Conservation (phyloP, 176 grass and related monocot species). For the barley (Hordeum vulgare) region DNA sequence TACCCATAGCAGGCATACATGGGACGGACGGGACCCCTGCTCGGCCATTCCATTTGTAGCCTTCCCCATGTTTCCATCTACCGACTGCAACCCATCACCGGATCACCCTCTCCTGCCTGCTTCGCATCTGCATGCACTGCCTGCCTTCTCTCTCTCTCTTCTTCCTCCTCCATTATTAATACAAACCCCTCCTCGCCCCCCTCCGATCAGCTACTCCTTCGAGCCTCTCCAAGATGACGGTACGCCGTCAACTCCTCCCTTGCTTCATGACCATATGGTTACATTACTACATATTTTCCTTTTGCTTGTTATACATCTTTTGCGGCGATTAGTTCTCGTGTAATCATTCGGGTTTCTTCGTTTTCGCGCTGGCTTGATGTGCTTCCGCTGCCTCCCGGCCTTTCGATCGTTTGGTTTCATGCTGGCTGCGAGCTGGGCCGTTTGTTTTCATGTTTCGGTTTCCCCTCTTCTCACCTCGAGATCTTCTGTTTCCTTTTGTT, state of each 20-base stretch:
- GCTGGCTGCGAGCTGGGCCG: no score
- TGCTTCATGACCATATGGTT: no score
- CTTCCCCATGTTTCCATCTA: constrained; percentile 62
- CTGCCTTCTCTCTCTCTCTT: neutral
- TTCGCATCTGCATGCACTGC: constrained; percentile 28
- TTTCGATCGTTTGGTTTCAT: no score
- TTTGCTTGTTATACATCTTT: no score
- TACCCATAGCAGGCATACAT: neutral
- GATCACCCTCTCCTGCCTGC: constrained; percentile 22
- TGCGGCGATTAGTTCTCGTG: no score
- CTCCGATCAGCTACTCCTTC: constrained; percentile 8
- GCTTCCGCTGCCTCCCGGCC: no score
- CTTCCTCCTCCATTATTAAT: constrained; percentile 46
- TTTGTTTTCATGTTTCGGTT: no score
- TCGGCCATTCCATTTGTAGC: constrained; percentile 58
- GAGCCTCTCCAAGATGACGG: constrained; percentile 56
- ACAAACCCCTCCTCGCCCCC: neutral
- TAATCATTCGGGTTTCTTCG: no score
- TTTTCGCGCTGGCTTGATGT: no score
- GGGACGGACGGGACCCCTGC: neutral
- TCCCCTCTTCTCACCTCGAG: no score
- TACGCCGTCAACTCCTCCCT: constrained; percentile 10
- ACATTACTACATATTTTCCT: no score
- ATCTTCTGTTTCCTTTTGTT: no score
- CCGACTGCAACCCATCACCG: constrained; percentile 24